Evolutionary conservation across 805 yeast genomes (phyloP).

Genomic region (Nakazawaea wyomingensis): DNA sequence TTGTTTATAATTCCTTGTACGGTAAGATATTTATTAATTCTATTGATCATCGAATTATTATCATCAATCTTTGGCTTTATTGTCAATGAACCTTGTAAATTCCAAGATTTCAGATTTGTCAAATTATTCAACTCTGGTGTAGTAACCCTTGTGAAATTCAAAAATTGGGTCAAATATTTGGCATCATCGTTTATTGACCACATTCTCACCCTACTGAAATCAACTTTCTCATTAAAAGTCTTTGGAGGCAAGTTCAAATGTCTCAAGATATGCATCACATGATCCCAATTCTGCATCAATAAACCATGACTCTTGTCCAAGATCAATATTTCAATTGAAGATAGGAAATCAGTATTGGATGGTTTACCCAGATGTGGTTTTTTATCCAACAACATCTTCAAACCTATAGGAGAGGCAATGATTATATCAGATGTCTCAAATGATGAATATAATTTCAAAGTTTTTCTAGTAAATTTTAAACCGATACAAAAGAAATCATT

Average conservation of each 20-base stretch:
- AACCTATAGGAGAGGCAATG: constrained; percentile 87
- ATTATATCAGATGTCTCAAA: constrained; percentile 83
- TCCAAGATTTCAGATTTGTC: constrained; percentile 40
- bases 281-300: constrained; percentile 92
- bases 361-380: constrained; percentile 33
- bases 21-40: constrained; percentile 42
- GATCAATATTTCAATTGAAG: constrained; percentile 79
- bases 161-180: constrained; percentile 64
- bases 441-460: constrained; percentile 76
- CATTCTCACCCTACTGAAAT: constrained; percentile 86
- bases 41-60: constrained; percentile 50
- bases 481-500: constrained; percentile 91
- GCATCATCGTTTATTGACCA: constrained; percentile 88
- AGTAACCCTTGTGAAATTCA: constrained; percentile 66
- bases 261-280: constrained; percentile 58
- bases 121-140: constrained; percentile 81
- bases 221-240: constrained; percentile 71
- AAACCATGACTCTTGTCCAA: constrained; percentile 82
- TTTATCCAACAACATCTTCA: constrained; percentile 72
- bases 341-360: constrained; percentile 68
- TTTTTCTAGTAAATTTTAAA: constrained; percentile 82
- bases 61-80: constrained; percentile 43
- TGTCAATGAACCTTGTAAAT: constrained; percentile 56
- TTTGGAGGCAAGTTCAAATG: constrained; percentile 74
- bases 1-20: constrained; percentile 26